Base-by-base conservation (phyloP, 1,284 basidiomycete species). In the Taiwanofungus camphoratus region DNA sequence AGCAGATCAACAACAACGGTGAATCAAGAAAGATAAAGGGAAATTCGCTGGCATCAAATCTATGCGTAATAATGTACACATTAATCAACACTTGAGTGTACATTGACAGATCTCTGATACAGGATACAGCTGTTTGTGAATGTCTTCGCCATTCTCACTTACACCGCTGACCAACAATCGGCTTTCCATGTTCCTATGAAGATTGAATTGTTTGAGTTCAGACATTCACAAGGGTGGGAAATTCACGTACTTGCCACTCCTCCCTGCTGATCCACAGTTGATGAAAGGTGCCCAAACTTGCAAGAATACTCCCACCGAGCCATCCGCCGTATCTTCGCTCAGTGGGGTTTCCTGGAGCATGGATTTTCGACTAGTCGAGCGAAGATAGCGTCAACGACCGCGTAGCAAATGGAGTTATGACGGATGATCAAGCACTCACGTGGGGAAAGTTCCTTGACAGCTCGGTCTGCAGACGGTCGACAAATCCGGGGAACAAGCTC, bases 201-300 rank as follows among this genome's bases (percentile, higher is more conserved):
- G 35, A 29, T 22, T 21, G 22, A 16, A 20, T 11, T 19, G 26
- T 20, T 23, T 18, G 15, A 32, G 26, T n/a, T n/a, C 9, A 9
- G 26, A 33, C 7, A 18, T 16, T 33, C 11, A 16, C 11, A 33
- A 13, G 15, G 1, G 16, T 1, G 1, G 7, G 16, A 1, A 33
- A 7, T 18, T 9, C 1, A 67, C 77, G 29, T 46, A 86, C 89
- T 74, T 88, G 79, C 83, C 89, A 94, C 59, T 95, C 92, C 62
- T 93, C 90, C 58, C 75, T 81, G 59, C 88, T 92, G 57, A 94
- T 90, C 92, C 92, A 94, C 29, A 94, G 68, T 58, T 97, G 93
- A 64, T 98, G 93, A 77, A 97, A 98, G 12, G 92, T 95, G 21
- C 94, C 94, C 57, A 97, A 67, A 58, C 88, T 92, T 1, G 87